phyloP scores from a whole-genome alignment of 139 green algal genomes.

The Chlorella sorokiniana region DNA sequence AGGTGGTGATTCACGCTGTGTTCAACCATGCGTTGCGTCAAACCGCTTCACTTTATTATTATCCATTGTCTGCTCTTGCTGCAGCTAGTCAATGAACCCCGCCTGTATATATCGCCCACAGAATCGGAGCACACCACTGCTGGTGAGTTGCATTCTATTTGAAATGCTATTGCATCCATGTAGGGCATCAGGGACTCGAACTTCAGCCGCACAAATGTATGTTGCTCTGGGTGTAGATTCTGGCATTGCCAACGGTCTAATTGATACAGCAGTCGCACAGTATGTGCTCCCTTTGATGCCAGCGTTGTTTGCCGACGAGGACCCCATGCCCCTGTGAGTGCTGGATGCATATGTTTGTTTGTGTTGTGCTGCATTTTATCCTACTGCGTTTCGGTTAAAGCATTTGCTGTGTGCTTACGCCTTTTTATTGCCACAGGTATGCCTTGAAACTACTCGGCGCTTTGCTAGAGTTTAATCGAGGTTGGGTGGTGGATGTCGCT shows the following conservation, averaged over 20 bases:
- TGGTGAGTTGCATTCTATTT: background rate
- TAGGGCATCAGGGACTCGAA: no score
- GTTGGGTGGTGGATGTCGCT: slow-evolving; percentile 8
- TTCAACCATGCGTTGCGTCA: background rate
- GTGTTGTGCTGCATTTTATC: background rate
- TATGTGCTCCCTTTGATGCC: slow-evolving; percentile 82
- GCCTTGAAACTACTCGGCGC: slow-evolving; percentile 81
- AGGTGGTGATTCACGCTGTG: background rate
- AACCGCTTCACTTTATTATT: background rate
- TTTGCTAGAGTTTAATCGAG: slow-evolving; percentile 47
- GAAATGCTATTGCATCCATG: no score
- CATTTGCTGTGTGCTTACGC: background rate
- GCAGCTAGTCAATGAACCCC: slow-evolving; percentile 27
- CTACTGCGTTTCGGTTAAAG: background rate
- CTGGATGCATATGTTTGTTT: no score
- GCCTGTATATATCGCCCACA: background rate
- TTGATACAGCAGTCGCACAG: slow-evolving; percentile 61
- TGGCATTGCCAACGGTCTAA: slow-evolving; percentile 29
- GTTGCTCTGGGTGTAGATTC: background rate
- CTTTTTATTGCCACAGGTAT: slow-evolving; percentile 45
- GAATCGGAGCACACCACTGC: slow-evolving; percentile 24
- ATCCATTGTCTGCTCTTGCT: background rate
- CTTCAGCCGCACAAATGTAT: no score
- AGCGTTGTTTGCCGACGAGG: slow-evolving; percentile 77
- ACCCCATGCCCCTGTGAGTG: slow-evolving; percentile 82